phyloP scores from a whole-genome alignment of 805 yeast species.

The Yarrowia osloensis region DNA sequence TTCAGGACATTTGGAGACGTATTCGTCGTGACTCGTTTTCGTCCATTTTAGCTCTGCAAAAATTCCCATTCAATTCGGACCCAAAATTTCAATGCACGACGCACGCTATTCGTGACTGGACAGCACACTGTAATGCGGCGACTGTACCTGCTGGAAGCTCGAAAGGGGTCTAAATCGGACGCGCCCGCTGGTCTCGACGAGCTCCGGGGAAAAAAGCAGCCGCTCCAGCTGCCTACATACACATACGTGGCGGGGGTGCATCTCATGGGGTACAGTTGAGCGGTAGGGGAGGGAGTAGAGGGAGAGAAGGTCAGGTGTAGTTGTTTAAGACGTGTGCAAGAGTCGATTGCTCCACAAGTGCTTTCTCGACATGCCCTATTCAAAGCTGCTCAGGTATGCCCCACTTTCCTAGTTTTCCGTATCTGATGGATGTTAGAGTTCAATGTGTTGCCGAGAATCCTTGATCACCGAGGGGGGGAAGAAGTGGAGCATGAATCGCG shows the following conservation, averaged over 20 bases:
- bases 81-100: neutral
- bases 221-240: neutral
- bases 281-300: neutral
- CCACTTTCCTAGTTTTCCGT: neutral
- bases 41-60: constrained; percentile 11
- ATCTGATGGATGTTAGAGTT: neutral
- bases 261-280: constrained; percentile 8
- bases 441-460: constrained; percentile 18
- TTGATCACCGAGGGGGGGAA: neutral
- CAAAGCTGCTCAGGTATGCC: no score
- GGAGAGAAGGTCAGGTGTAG: no score
- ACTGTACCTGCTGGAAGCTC: neutral
- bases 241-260: neutral
- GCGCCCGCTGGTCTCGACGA: no score
- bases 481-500: no score
- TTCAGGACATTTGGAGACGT: no score
- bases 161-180: neutral
- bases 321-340: no score
- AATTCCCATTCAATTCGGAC: no score
- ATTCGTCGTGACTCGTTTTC: no score
- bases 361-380: no score
- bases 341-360: no score
- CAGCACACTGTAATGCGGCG: no score
- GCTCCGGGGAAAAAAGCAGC: no score
- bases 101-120: neutral